phyloP scores from a whole-genome alignment of 2,329 filamentous ascomycete genomes.

The Tolypocladium capitatum region DNA sequence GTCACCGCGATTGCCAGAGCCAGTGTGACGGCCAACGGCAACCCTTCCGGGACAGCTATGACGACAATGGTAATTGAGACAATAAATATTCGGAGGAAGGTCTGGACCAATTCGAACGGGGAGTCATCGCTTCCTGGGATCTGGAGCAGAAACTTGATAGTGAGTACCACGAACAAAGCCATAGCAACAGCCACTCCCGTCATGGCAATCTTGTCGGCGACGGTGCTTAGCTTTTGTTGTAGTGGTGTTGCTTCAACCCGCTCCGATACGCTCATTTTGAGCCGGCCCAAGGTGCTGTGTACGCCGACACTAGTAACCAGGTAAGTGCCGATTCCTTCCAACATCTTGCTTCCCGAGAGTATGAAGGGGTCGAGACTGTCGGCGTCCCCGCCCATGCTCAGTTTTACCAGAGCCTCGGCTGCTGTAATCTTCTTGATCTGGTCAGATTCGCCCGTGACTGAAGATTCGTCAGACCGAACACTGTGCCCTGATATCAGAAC shows the following conservation, averaged over 20 bases:
- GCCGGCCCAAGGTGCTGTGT: conserved; percentile 40
- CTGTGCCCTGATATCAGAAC: conserved; percentile 45
- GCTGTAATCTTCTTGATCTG: conserved; percentile 53
- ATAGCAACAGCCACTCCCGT: conserved; percentile 52
- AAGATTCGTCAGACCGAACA: conserved; percentile 57
- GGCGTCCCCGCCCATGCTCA: conserved; percentile 30
- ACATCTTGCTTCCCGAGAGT: conserved; percentile 41
- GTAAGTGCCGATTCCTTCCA: conserved; percentile 40
- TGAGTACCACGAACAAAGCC: conserved; percentile 61
- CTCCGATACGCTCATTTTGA: conserved; percentile 35
- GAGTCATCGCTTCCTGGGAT: conserved; percentile 36
- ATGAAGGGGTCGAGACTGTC: conserved; percentile 52
- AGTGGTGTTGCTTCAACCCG: conserved; percentile 39
- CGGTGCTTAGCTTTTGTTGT: conserved; percentile 35
- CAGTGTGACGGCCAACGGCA: conserved; percentile 54
- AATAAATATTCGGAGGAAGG: conserved; percentile 52
- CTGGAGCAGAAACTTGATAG: conserved; percentile 61
- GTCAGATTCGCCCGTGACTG: conserved; percentile 61
- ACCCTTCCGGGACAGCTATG: conserved; percentile 53
- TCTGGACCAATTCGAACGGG: conserved; percentile 40
- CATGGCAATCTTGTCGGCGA: conserved; percentile 22
- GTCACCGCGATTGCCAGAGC: conserved; percentile 57
- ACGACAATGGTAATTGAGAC: conserved; percentile 54
- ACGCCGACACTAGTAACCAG: conserved; percentile 42
- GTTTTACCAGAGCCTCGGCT: conserved; percentile 41